Evolutionary conservation across 2,329 filamentous ascomycete genomes (phyloP).

Genomic region (Fusarium praegraminearum): DNA sequence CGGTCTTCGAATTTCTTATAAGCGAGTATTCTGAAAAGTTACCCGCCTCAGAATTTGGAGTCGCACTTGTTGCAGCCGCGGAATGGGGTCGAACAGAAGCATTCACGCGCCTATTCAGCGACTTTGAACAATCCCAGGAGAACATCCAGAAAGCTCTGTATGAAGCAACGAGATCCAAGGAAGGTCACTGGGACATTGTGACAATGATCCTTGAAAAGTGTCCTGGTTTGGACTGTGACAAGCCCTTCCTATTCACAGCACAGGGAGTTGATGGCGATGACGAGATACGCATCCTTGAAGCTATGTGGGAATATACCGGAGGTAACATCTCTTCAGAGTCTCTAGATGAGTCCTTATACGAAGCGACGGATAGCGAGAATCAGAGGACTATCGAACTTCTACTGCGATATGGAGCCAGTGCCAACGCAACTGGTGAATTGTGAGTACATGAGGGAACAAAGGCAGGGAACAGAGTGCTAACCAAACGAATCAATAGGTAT

Average conservation of each 20-base stretch:
- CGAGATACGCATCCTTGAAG: constrained; percentile 53
- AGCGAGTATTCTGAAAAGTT: constrained; percentile 55
- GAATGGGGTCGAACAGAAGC: constrained; percentile 55
- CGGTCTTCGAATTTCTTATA: constrained; percentile 58
- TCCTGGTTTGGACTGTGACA: constrained; percentile 52
- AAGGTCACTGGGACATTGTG: constrained; percentile 56
- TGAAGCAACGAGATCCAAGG: constrained; percentile 43
- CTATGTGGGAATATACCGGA: constrained; percentile 54
- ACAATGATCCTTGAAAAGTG: constrained; percentile 52
- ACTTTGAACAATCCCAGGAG: constrained; percentile 50
- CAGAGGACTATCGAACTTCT: constrained; percentile 53
- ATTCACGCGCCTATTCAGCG: constrained; percentile 53
- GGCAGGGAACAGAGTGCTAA: not conserved
- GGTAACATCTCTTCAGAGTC: constrained; percentile 50
- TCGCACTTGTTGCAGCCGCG: constrained; percentile 55
- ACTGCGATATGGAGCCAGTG: constrained; percentile 52
- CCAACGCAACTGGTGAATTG: constrained; percentile 56
- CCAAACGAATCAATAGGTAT: constrained; percentile 10
- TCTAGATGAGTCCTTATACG: constrained; percentile 53
- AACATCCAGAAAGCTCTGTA: constrained; percentile 53
- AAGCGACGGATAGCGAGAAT: constrained; percentile 57
- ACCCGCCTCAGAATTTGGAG: constrained; percentile 55
- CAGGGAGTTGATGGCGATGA: constrained; percentile 49
- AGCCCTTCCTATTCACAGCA: constrained; percentile 51
- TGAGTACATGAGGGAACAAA: constrained; percentile 12